These are phyloP conservation scores for Populus pruinosa DNA, from an alignment of 345 rosid genomes.

Conservation along the genomic window DNA sequence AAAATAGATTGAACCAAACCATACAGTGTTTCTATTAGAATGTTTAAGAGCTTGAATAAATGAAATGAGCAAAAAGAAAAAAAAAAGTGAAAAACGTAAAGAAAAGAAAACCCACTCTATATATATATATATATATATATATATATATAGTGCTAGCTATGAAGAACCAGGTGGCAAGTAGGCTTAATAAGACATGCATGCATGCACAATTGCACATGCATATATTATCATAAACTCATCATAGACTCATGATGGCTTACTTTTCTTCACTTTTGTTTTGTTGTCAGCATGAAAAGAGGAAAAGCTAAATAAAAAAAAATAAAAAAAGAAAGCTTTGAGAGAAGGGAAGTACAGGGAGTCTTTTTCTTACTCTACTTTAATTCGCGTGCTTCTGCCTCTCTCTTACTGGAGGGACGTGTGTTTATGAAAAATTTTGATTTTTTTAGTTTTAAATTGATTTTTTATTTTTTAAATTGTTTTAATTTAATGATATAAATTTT, in stretches of 20 bases:
- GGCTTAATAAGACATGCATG: slow-evolving; percentile 9
- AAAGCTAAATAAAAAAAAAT: background rate
- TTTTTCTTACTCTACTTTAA: background rate
- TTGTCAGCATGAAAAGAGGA: slow-evolving; percentile 20
- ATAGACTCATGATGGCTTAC: slow-evolving; percentile 22
- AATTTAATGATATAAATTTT: too few relatives aligned
- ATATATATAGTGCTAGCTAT: too few relatives aligned
- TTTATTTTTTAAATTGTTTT: too few relatives aligned
- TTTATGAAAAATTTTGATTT: too few relatives aligned
- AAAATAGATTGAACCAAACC: too few relatives aligned
- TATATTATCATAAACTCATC: slow-evolving; percentile 17
- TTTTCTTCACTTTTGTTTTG: slow-evolving; percentile 17
- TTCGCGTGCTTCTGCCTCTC: background rate
- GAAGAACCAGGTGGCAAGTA: background rate
- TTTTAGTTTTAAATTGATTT: too few relatives aligned
- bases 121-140: too few relatives aligned
- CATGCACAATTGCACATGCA: slow-evolving; percentile 11
- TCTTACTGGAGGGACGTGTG: background rate
- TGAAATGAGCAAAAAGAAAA: background rate
- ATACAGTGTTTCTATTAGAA: too few relatives aligned
- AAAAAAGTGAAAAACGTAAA: background rate
- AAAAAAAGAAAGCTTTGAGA: slow-evolving; percentile 6
- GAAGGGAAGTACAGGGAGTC: background rate
- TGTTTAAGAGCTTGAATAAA: too few relatives aligned
- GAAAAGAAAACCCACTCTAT: background rate